A percentile compares a stretch with the other conserved stretches of the same genome.
phyloP scores from a whole-genome alignment of 768 basidiomycete species.

The Arthromyces matolae region DNA sequence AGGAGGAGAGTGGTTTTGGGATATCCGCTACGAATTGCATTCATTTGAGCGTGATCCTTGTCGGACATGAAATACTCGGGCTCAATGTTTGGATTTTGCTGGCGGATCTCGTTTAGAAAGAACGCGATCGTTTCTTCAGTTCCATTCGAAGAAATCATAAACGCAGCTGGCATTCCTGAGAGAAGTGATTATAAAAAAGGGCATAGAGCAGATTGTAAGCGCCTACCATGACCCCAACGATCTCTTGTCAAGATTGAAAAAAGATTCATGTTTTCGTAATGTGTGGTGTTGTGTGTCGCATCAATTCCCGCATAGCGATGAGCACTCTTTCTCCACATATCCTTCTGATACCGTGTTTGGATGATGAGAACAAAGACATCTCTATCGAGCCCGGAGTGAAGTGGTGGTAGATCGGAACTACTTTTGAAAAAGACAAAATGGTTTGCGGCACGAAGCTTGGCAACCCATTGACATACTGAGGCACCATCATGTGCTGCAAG shows the following conservation, averaged over 20 bases:
- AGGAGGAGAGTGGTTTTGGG: slow-evolving; percentile 9
- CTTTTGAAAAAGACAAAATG: background rate
- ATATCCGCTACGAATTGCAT: slow-evolving; percentile 1
- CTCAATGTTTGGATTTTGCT: background rate
- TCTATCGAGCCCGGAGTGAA: background rate
- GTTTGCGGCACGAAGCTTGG: too few species aligned
- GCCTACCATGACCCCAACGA: background rate
- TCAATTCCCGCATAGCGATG: background rate
- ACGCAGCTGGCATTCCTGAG: background rate
- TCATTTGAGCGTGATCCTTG: background rate
- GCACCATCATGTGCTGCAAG: background rate
- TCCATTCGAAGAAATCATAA: background rate
- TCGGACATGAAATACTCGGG: background rate
- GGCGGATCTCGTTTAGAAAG: background rate
- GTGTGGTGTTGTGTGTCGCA: background rate
- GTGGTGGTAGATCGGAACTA: background rate
- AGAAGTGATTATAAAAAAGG: too few species aligned
- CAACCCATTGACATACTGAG: too few species aligned
- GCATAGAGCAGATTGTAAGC: too few species aligned
- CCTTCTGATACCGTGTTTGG: background rate
- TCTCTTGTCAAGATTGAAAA: background rate
- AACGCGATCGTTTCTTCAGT: background rate
- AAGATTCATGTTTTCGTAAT: background rate
- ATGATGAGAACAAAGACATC: background rate
- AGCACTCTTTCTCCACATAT: background rate